Conservation (phyloP, 345 rosid genomes). For the Gossypium sturtianum region DNA sequence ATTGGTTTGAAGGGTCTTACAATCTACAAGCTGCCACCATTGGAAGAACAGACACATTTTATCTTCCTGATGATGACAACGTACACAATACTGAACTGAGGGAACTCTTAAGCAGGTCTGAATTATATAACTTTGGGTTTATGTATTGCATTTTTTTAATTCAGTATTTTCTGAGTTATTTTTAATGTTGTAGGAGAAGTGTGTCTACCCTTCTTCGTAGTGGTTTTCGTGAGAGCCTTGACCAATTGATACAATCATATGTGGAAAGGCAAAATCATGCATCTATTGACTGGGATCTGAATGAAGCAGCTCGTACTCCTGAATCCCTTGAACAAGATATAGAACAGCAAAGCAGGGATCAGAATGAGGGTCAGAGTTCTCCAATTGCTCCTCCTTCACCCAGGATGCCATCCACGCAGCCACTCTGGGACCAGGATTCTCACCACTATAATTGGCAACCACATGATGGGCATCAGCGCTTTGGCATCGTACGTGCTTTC, state of each 20-base stretch:
- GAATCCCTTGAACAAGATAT: slow-evolving; percentile 41
- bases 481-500: slow-evolving; percentile 60
- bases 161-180: slow-evolving; percentile 9
- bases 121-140: slow-evolving; percentile 11
- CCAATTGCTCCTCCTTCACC: slow-evolving; percentile 42
- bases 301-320: slow-evolving; percentile 44
- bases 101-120: slow-evolving; percentile 78
- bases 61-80: slow-evolving; percentile 59
- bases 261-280: slow-evolving; percentile 79
- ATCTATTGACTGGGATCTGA: slow-evolving; percentile 60
- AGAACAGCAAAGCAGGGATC: slow-evolving; percentile 49
- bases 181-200: slow-evolving; percentile 60
- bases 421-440: slow-evolving; percentile 62
- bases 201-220: slow-evolving; percentile 90
- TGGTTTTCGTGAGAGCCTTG: slow-evolving; percentile 83
- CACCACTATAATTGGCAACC: slow-evolving; percentile 52
- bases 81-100: slow-evolving; percentile 63
- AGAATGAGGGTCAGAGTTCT: slow-evolving; percentile 46
- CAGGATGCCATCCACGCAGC: slow-evolving; percentile 39
- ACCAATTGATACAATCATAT: slow-evolving; percentile 76
- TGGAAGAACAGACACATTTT: slow-evolving; percentile 46
- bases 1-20: slow-evolving; percentile 55
- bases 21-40: slow-evolving; percentile 34
- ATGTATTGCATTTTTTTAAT: neutral
- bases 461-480: slow-evolving; percentile 53